Evolutionary conservation across 139 green algal genomes (phyloP).

Genomic region (Chlamydomonas schloesseri): DNA sequence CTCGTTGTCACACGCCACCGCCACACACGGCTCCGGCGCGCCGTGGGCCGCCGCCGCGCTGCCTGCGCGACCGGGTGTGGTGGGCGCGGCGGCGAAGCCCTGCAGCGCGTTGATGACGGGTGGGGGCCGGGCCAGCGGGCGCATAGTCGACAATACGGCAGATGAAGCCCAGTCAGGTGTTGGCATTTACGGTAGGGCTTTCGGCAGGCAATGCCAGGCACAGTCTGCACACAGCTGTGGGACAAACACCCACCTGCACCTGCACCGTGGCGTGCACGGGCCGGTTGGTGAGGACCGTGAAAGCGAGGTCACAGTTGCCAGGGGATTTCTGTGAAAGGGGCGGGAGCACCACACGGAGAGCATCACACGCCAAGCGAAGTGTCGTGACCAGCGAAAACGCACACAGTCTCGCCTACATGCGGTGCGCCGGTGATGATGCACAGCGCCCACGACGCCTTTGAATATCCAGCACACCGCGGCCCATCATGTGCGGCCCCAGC

Average conservation of each 20-base stretch:
- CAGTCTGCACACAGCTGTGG: too few species aligned
- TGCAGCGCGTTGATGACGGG: background rate
- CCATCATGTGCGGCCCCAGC: background rate
- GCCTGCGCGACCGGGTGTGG: background rate
- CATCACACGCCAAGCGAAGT: too few species aligned
- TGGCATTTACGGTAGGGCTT: too few species aligned
- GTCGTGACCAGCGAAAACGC: background rate
- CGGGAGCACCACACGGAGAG: background rate
- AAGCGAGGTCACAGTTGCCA: constrained; percentile 35
- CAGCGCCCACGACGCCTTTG: background rate
- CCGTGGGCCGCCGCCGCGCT: background rate
- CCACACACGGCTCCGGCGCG: background rate
- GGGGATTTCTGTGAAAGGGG: background rate
- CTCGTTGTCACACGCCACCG: constrained; percentile 34
- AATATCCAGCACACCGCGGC: too few species aligned
- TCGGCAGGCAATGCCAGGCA: too few species aligned
- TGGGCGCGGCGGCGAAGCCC: background rate
- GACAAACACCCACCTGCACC: background rate
- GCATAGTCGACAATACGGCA: too few species aligned
- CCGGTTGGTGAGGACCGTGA: constrained; percentile 24
- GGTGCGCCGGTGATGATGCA: background rate
- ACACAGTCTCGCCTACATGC: too few species aligned
- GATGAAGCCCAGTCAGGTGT: too few species aligned
- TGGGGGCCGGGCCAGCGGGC: too few species aligned
- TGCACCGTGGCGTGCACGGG: constrained; percentile 45